Evolutionary conservation across 176 grass and related monocot species (phyloP).

Genomic region (Juncus effusus): DNA sequence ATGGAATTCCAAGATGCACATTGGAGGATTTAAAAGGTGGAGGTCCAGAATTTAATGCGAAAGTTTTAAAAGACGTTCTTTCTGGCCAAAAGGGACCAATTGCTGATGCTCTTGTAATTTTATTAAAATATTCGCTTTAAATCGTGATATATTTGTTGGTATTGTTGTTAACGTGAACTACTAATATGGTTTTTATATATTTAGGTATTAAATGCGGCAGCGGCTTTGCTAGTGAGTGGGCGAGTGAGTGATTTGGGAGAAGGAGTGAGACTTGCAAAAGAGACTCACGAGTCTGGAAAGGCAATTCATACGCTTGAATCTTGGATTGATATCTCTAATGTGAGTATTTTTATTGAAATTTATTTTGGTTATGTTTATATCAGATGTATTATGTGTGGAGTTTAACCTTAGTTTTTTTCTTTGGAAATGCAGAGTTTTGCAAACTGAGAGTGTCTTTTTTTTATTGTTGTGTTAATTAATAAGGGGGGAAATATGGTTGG

Average conservation of each 20-base stretch:
- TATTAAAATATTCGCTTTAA: not conserved
- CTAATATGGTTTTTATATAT: not conserved
- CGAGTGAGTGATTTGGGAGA: constrained; percentile 65
- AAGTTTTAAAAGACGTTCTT: constrained; percentile 81
- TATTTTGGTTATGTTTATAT: not conserved
- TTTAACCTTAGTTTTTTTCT: not conserved
- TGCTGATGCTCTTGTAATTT: constrained; percentile 93
- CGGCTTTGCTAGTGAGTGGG: constrained; percentile 74
- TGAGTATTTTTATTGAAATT: constrained; percentile 27
- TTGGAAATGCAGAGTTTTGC: constrained; percentile 27
- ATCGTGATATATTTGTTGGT: not conserved
- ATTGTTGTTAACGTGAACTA: not conserved
- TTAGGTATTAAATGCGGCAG: constrained; percentile 84
- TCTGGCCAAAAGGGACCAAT: constrained; percentile 81
- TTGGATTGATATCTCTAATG: constrained; percentile 75
- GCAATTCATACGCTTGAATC: constrained; percentile 74
- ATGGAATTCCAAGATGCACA: constrained; percentile 89
- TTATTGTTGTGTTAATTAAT: constrained; percentile 1
- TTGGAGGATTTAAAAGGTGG: constrained; percentile 80
- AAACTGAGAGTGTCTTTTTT: not conserved
- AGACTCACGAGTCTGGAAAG: constrained; percentile 72
- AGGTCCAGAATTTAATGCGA: constrained; percentile 62
- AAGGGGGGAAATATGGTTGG: not conserved
- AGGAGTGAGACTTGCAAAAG: constrained; percentile 59
- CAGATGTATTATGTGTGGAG: not conserved